Evolutionary conservation across 2,329 filamentous ascomycete species (phyloP), one percentile per base, ranked within the genome.

Genomic region (Cordyceps javanica): DNA sequence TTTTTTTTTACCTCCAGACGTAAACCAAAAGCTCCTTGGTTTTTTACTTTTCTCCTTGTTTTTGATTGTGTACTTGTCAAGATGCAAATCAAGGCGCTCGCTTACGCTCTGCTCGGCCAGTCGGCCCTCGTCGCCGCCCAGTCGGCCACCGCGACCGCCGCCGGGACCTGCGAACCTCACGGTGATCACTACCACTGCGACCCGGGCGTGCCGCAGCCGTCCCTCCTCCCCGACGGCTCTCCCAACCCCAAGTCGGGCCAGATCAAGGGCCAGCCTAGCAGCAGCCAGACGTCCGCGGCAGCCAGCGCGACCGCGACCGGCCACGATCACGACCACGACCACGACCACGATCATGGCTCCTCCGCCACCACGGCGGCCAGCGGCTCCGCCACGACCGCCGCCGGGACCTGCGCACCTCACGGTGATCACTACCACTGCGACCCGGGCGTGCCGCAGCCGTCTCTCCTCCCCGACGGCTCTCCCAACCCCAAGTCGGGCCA

Each of bases 371-470:
- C 4, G n/a, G 9, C 50, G 10, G 55, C 23, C 38, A 16, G 21
- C 30, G n/a, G 14, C 38, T 23, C 42, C 13, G 46, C 26, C 25
- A 41, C 21, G 19, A 26, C 41, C 28, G 19, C 30, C n/a, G 21
- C 28, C n/a, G n/a, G n/a, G n/a, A n/a, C n/a, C 19, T 63, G 63
- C 46, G 56, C 50, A 3, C 59, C 59, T 19, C 58, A 60, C 25
- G 48, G 34, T 11, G 60, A 61, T 55, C 60, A 61, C 55, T 61
- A 58, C 57, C 57, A 64, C 55, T 65, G 63, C 49, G 61, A 60
- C 11, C 57, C 61, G 2, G 63, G 62, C n/a, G 60, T 63, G 4
- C 34, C 59, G 5, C 50, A 49, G 57, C 50, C 23, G 53, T 41
- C 7, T 55, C 60, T 49, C 60, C 60, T 51, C 34, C 54, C n/a